phyloP scores from a whole-genome alignment of 164 flowering plant genomes.

The Euptelea pleiosperma region DNA sequence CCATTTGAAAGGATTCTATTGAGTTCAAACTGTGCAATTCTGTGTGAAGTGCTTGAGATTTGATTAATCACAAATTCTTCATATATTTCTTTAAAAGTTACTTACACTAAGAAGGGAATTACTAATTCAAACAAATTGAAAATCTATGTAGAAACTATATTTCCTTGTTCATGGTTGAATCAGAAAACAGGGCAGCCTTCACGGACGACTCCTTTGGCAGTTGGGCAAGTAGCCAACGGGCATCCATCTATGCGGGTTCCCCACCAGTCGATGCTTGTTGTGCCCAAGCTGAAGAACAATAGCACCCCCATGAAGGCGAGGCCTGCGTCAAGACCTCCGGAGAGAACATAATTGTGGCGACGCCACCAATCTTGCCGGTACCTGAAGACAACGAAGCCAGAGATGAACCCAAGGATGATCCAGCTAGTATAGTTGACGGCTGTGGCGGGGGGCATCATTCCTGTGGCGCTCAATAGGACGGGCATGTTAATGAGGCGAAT shows the following conservation, averaged over 20 bases:
- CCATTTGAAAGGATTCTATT: no score
- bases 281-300: slow-evolving; percentile 47
- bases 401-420: slow-evolving; percentile 57
- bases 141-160: not conserved
- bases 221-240: slow-evolving; percentile 60
- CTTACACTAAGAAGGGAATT: not conserved
- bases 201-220: slow-evolving; percentile 51
- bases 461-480: slow-evolving; percentile 52
- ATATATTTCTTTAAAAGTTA: not conserved
- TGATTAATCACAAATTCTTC: not conserved
- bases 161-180: not conserved
- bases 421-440: slow-evolving; percentile 66
- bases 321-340: slow-evolving; percentile 76
- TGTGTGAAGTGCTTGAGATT: not conserved
- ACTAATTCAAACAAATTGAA: not conserved
- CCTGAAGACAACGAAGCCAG: slow-evolving; percentile 52
- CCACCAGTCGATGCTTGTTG: slow-evolving; percentile 56
- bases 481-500: slow-evolving; percentile 71
- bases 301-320: slow-evolving; percentile 77
- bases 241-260: slow-evolving; percentile 63
- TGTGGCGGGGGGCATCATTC: slow-evolving; percentile 63
- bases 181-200: slow-evolving; percentile 55
- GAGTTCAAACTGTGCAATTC: no score
- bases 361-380: slow-evolving; percentile 63
- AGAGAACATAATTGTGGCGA: slow-evolving; percentile 60